Conservation (phyloP, 345 rosid genomes). For the Syzygium jambos region DNA sequence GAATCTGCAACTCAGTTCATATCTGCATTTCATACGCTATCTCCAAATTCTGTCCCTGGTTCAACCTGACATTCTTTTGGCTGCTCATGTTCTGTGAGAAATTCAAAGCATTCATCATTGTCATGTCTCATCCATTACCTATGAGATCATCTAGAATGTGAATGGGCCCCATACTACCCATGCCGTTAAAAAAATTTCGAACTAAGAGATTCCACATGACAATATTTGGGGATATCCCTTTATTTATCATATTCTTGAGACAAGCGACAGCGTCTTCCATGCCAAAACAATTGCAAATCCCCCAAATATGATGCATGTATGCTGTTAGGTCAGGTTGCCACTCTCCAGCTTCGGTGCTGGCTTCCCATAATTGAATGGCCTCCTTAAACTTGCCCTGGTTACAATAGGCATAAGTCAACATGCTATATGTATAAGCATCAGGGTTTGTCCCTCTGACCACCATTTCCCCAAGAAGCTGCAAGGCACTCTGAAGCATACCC, state of each 20-base stretch:
- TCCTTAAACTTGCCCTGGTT: constrained; percentile 37
- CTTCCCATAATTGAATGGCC: constrained; percentile 37
- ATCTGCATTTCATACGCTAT: not conserved
- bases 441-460: constrained; percentile 39
- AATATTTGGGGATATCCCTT: constrained; percentile 41
- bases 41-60: not conserved
- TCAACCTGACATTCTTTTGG: not conserved
- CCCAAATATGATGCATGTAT: constrained; percentile 58
- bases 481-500: constrained; percentile 35
- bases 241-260: constrained; percentile 43
- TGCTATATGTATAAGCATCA: constrained; percentile 54
- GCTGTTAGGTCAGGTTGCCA: constrained; percentile 63
- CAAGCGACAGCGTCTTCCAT: constrained; percentile 33
- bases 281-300: constrained; percentile 42
- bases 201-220: constrained; percentile 71
- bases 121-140: constrained; percentile 17
- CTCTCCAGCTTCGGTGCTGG: constrained; percentile 20
- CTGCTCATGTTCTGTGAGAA: not conserved
- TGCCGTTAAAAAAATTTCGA: constrained; percentile 31
- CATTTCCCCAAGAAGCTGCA: constrained; percentile 61
- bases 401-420: constrained; percentile 45
- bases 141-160: constrained; percentile 34
- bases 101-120: not conserved
- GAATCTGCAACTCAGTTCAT: not conserved
- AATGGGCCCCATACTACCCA: constrained; percentile 34